Evolutionary conservation across 2,329 filamentous ascomycete genomes (phyloP), one percentile per base, ranked within the genome.

Genomic region (Cladosporium velox): DNA sequence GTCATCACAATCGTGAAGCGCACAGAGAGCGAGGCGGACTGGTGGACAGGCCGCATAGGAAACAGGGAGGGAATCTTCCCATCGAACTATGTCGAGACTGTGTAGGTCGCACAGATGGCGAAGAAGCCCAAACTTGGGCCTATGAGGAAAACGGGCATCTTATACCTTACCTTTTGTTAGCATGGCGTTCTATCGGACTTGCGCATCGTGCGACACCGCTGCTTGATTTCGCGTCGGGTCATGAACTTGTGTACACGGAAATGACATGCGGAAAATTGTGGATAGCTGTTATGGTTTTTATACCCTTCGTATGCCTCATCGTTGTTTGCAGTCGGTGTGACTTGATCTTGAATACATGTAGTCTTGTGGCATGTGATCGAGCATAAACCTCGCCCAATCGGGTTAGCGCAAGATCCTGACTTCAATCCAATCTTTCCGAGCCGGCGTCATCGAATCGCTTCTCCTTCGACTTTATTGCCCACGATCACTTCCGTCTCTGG

Each of bases 21-120:
- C 79, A 98, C 94, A 5, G 92, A 98, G 4, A 97, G 91, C 72
- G 91, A 92, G 66, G 93, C 93, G 66, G 94, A 98, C 78, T 98
- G 94, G 94, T 98, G 94, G 95, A 98, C 94, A 21, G 95, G 95
- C 30, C 90, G 90, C 79, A 89, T 97, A 74, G 93, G 93, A 34
- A 86, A 88, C 70, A 86, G 88, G 72, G 91, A 93, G 65, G 95
- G 95, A 44, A 96, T 97, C 70, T 99, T 99, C 80, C 95, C 95
- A 0, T 70, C 68, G 49, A 77, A 77, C 68, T 77, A 76, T 57
- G 74, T 77, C 30, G 72, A 77, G 66, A 65, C 64, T 65, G 64
- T 65, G 21, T 65, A 41, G 34, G 24, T 1, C 4, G 11, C 11
- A 18, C 10, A n/a, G 35, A 18, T 8, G 21, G 15, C 30, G 41